These are phyloP conservation scores for Saccharomyces hybrid DNA, from an alignment of 1,139 yeast genomes.

Conservation along the genomic window DNA sequence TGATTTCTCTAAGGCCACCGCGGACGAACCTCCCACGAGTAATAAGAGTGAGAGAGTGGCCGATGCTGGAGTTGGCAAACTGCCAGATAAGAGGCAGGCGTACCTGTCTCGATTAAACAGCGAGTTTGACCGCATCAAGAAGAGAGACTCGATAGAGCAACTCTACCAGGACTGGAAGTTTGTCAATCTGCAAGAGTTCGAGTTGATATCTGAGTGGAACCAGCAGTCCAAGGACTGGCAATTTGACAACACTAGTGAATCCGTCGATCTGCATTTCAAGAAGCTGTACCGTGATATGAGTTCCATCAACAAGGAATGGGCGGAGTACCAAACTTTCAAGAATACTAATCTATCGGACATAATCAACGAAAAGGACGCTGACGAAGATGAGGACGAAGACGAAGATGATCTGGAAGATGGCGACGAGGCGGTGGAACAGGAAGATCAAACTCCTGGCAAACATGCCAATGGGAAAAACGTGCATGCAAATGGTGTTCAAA, in stretches of 20 bases:
- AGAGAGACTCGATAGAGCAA: constrained; percentile 24
- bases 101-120: constrained; percentile 19
- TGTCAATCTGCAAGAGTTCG: constrained; percentile 30
- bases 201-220: constrained; percentile 31
- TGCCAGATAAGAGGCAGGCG: not conserved
- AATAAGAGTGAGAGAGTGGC: constrained; percentile 1
- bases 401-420: constrained; percentile 11
- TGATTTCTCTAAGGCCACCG: not conserved
- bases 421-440: constrained; percentile 12
- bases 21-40: not conserved
- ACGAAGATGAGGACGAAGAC: constrained; percentile 7
- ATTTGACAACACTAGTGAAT: constrained; percentile 4
- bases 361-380: constrained; percentile 9
- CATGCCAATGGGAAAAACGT: constrained; percentile 8
- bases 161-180: constrained; percentile 32
- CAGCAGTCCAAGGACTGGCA: constrained; percentile 25
- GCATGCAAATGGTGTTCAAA: constrained; percentile 6
- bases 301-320: constrained; percentile 16
- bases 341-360: constrained; percentile 8
- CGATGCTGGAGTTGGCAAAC: not conserved
- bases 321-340: constrained; percentile 15
- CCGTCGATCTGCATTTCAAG: constrained; percentile 12
- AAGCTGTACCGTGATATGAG: constrained; percentile 17
- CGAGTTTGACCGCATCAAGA: constrained; percentile 15
- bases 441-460: not conserved